Evolutionary conservation across 2,329 filamentous ascomycete genomes (phyloP).

Genomic region (Penicillium sp.): DNA sequence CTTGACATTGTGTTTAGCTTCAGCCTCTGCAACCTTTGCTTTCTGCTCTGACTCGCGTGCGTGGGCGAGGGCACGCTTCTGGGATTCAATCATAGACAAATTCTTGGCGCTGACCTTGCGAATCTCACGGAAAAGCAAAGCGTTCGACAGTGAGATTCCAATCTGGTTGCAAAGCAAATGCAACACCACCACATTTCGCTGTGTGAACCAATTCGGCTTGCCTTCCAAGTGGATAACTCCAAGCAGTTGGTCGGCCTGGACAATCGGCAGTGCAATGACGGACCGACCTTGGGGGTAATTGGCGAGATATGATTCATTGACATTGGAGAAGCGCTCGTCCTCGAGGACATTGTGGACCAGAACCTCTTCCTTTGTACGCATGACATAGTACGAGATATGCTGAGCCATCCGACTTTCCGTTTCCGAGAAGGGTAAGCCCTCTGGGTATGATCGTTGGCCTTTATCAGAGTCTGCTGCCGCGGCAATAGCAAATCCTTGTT

Average conservation of each 20-base stretch:
- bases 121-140: constrained; percentile 60
- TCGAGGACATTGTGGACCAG: constrained; percentile 64
- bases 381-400: constrained; percentile 62
- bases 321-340: constrained; percentile 64
- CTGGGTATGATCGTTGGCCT: constrained; percentile 54
- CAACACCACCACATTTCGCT: constrained; percentile 54
- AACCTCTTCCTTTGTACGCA: constrained; percentile 63
- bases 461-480: constrained; percentile 59
- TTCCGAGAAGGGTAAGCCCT: constrained; percentile 57
- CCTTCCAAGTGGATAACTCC: constrained; percentile 64
- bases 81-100: constrained; percentile 64
- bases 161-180: constrained; percentile 64
- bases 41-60: constrained; percentile 64
- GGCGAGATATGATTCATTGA: constrained; percentile 56
- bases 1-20: constrained; percentile 64
- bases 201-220: constrained; percentile 63
- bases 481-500: constrained; percentile 60
- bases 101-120: constrained; percentile 64
- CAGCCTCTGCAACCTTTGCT: constrained; percentile 63
- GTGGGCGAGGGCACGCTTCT: constrained; percentile 62
- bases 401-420: constrained; percentile 59
- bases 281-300: constrained; percentile 58
- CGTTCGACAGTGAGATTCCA: constrained; percentile 63
- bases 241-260: constrained; percentile 60
- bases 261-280: constrained; percentile 62